Conservation (phyloP, 2,329 filamentous ascomycete genomes). For the Ophiostoma australiae region DNA sequence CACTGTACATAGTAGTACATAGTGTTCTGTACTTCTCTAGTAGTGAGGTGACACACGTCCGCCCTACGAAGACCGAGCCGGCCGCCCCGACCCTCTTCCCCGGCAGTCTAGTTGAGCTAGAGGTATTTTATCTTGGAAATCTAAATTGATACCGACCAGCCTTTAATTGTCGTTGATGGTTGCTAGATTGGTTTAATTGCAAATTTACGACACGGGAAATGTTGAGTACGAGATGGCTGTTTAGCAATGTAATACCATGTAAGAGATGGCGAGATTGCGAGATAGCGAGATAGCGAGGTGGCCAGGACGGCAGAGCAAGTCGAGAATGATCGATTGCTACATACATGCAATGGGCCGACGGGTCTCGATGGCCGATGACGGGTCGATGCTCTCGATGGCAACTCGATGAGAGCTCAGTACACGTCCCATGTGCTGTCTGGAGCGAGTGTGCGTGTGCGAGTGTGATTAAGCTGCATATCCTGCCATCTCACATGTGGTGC, state of each 20-base stretch:
- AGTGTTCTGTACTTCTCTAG: no score
- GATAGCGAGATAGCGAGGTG: background rate
- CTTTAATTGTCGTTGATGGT: background rate
- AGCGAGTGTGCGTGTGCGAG: background rate
- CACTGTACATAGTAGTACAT: background rate
- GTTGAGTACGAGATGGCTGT: background rate
- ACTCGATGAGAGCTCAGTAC: background rate
- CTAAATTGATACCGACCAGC: background rate
- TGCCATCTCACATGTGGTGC: background rate
- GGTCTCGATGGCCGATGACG: background rate
- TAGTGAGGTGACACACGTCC: constrained; percentile 1
- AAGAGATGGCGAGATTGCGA: background rate
- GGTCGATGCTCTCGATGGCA: background rate
- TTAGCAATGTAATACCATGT: no score
- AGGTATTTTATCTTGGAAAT: background rate
- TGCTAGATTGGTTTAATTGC: constrained; percentile 3
- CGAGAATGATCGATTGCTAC: background rate
- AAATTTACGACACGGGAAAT: background rate
- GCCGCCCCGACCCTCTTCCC: constrained; percentile 21
- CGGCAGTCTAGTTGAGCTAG: constrained; percentile 5
- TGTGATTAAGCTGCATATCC: background rate
- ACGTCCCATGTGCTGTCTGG: background rate
- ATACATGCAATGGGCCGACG: background rate
- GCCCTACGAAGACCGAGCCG: constrained; percentile 17
- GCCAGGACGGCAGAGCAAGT: background rate